Percentiles rank a stretch among this genome's conserved stretches.
These are phyloP conservation scores for Fusarium redolens DNA, from an alignment of 2,329 filamentous ascomycete genomes.

Conservation along the genomic window DNA sequence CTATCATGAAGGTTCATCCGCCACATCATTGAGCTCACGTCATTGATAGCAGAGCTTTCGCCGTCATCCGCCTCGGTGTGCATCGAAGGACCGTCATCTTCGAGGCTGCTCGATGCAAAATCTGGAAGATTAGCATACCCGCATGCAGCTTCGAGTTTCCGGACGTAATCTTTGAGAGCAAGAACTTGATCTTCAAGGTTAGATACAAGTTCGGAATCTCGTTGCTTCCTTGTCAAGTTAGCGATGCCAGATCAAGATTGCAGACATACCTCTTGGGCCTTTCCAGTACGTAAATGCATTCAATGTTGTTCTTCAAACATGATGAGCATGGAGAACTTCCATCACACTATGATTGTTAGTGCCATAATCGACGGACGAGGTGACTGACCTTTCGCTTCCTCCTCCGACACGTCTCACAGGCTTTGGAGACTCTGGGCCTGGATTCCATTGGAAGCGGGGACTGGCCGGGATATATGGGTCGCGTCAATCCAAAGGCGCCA, in stretches of 20 bases:
- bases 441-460: background rate
- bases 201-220: background rate
- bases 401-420: background rate
- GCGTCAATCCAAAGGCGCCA: background rate
- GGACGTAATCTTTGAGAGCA: background rate
- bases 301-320: background rate
- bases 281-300: background rate
- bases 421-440: background rate
- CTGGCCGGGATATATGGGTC: background rate
- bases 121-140: background rate
- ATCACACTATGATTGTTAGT: background rate
- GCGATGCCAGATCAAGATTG: background rate
- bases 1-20: background rate
- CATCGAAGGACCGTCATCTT: background rate
- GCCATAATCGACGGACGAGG: too few species aligned
- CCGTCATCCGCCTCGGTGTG: background rate
- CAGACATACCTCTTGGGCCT: background rate
- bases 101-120: background rate
- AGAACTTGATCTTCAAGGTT: background rate
- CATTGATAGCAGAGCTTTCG: background rate
- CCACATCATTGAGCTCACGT: constrained; percentile 1
- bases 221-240: background rate
- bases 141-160: background rate
- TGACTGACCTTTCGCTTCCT: background rate
- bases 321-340: background rate